These are phyloP conservation scores for Boletus rubroflammeus DNA, from an alignment of 768 basidiomycete genomes.

Conservation along the genomic window DNA sequence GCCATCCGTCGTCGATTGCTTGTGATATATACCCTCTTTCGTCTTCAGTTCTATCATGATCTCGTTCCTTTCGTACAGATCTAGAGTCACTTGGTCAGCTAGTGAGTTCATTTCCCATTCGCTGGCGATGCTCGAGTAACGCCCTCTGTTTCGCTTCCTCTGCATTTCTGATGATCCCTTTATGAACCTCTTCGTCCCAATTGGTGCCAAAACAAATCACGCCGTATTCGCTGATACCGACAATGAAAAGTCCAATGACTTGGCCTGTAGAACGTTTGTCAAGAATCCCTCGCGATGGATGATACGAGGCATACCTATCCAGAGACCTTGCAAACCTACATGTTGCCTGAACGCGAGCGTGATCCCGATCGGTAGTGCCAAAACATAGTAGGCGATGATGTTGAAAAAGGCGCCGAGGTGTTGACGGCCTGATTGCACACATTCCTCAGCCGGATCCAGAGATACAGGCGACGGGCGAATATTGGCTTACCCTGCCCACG, in stretches of 20 bases:
- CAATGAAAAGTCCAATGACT: constrained; percentile 66
- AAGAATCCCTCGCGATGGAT: not conserved
- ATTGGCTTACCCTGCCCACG: constrained; percentile 41
- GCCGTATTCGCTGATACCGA: constrained; percentile 64
- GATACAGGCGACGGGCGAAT: not conserved
- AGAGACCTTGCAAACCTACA: constrained; percentile 48
- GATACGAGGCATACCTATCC: constrained; percentile 39
- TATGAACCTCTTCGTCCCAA: constrained; percentile 45
- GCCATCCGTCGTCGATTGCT: not conserved
- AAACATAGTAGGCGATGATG: constrained; percentile 57
- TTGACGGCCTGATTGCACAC: constrained; percentile 42
- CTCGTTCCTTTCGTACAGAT: not conserved
- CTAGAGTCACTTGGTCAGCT: constrained; percentile 9
- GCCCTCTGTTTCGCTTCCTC: constrained; percentile 31
- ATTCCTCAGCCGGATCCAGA: constrained; percentile 1
- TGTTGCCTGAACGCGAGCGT: constrained; percentile 44
- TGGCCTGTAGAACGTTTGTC: constrained; percentile 46
- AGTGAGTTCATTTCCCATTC: constrained; percentile 12
- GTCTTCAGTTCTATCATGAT: not conserved
- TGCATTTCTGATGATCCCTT: constrained; percentile 37
- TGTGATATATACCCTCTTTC: not conserved
- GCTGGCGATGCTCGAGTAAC: constrained; percentile 19
- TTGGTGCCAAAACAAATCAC: constrained; percentile 54
- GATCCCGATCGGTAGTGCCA: constrained; percentile 51
- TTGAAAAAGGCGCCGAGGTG: constrained; percentile 75